Evolutionary conservation across 331 rosid species (phyloP), one percentile per base, ranked within the genome.

Genomic region (Malus hybrid): DNA sequence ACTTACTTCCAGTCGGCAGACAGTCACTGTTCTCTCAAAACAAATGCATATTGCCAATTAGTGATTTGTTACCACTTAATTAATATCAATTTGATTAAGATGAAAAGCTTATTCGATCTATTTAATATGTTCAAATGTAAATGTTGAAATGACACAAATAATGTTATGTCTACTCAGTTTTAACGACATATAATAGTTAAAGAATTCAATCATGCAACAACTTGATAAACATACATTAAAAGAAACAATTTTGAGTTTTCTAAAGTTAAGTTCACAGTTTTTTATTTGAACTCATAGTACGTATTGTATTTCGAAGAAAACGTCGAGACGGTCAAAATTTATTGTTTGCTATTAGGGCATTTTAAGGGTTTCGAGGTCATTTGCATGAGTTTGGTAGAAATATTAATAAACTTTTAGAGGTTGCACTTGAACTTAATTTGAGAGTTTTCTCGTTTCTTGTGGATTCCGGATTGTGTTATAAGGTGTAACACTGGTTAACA

Each of bases 1-100:
- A 57, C 34, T 57, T 65, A 31, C 24, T 65, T 65, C 20, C 69
- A 32, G 48, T 65, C 2, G n/a, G 69, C 48, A 33, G 69, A 65
- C 44, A 22, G 24, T 72, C 55, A 39, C 63, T 55, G 52, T 32
- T 55, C 28, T 29, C 29, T 50, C 56, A 39, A 2, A 10, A 46
- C 64, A 22, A 31, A 55, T 33, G 52, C 52, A 71, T 19, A 71
- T 56, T 6, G 67, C 39, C 39, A 16, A 9, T 65, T 31, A 19
- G 10, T 16, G 69, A 32, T 33, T 65, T 65, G 27, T 32, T 65
- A 7, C 69, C 46, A 32, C 39, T 62, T 62, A 12, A 32, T 65
- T 65, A 65, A 19, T 70, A 70, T 71, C 67, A 76, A 70, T 75
- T 76, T 65, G 59, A 76, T 67, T 64, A 70, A 64, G 69, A 76